Evolutionary conservation across 2,329 filamentous ascomycete species (phyloP).

Genomic region (Furcasterigmium sp.): DNA sequence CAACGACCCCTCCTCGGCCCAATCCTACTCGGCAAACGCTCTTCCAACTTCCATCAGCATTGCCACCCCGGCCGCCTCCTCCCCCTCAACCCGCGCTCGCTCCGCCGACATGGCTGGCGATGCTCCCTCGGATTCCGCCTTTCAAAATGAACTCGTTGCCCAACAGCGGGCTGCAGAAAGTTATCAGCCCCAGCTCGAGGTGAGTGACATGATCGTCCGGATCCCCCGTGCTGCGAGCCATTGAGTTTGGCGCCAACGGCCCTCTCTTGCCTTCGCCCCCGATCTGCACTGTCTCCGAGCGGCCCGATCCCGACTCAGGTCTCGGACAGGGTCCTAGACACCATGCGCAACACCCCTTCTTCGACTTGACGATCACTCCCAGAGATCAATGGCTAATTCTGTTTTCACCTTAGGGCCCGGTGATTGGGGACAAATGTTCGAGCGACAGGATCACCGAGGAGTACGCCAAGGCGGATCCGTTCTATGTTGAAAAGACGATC

Average conservation of each 20-base stretch:
- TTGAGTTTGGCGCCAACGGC: neutral
- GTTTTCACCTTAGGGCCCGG: slow-evolving; percentile 59
- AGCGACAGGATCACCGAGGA: slow-evolving; percentile 75
- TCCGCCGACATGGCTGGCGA: slow-evolving; percentile 29
- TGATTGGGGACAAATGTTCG: slow-evolving; percentile 73
- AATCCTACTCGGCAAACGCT: neutral
- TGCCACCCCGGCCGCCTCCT: slow-evolving; percentile 2
- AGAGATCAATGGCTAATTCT: neutral
- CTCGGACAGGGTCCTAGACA: neutral
- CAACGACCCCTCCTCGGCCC: slow-evolving; percentile 9
- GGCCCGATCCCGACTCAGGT: slow-evolving; percentile 1
- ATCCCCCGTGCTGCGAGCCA: neutral
- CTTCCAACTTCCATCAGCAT: neutral
- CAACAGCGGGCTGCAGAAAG: slow-evolving; percentile 57
- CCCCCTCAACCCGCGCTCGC: slow-evolving; percentile 6
- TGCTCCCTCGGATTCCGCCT: slow-evolving; percentile 15
- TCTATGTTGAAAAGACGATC: slow-evolving; percentile 81
- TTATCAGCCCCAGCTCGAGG: slow-evolving; percentile 53
- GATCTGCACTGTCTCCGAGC: neutral
- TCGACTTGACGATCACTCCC: too few relatives aligned
- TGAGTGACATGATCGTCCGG: slow-evolving; percentile 25
- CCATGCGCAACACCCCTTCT: too few relatives aligned
- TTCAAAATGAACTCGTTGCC: slow-evolving; percentile 42
- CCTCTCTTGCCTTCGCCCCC: slow-evolving; percentile 1
- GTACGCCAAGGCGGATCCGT: slow-evolving; percentile 81